These are phyloP conservation scores for Spencermartinsiella europaea DNA, from an alignment of 805 yeast genomes.

Conservation along the genomic window DNA sequence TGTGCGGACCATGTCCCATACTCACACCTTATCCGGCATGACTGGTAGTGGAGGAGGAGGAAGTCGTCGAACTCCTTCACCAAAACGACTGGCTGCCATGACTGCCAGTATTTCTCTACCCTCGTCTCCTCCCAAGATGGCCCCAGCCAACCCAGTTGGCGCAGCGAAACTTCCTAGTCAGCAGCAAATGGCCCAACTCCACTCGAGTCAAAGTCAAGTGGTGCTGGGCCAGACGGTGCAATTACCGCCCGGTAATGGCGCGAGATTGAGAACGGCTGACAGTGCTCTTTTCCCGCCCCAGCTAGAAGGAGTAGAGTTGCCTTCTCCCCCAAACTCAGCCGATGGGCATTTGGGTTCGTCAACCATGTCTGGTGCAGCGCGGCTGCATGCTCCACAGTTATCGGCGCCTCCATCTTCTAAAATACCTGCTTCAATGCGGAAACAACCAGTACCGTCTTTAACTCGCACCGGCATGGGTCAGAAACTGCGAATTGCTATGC, in stretches of 20 bases:
- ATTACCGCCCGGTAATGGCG: not conserved
- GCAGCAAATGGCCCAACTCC: no score
- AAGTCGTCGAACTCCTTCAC: slow-evolving; percentile 3
- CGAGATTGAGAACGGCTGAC: not conserved
- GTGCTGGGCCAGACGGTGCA: no score
- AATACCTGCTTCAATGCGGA: not conserved
- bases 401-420: not conserved
- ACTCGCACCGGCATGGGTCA: slow-evolving; percentile 1
- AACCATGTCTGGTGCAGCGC: no score
- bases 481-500: slow-evolving; percentile 16
- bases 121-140: slow-evolving; percentile 5
- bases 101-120: not conserved
- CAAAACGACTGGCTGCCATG: not conserved
- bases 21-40: not conserved
- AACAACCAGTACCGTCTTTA: not conserved
- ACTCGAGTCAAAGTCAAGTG: no score
- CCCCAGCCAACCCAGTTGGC: not conserved
- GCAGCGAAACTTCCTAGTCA: no score
- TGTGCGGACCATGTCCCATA: not conserved
- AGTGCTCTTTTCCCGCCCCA: not conserved
- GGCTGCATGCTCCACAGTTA: not conserved
- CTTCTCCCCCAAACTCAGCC: not conserved
- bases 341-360: not conserved
- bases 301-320: not conserved
- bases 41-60: not conserved